Conservation (phyloP, 129 eudicot genomes). For the Flaveria sonorensis region DNA sequence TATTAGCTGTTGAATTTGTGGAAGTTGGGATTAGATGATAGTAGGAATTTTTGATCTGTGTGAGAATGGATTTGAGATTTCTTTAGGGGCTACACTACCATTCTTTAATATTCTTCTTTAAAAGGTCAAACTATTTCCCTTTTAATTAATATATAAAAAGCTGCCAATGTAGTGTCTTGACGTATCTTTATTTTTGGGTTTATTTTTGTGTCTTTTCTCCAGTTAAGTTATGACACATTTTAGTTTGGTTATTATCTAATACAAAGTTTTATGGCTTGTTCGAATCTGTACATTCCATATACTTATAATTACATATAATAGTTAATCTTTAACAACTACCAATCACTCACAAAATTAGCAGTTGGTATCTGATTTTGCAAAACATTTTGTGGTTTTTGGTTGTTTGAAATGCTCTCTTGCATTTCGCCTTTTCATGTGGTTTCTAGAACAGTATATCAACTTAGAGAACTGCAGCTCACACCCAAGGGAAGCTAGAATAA, state of each 20-base stretch:
- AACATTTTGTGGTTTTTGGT: slow-evolving; percentile 2
- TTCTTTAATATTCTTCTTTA: background rate
- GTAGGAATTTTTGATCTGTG: slow-evolving; percentile 13
- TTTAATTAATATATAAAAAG: background rate
- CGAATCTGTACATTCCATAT: background rate
- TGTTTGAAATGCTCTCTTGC: background rate
- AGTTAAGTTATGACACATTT: background rate
- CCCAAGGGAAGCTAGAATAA: background rate
- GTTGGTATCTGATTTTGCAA: background rate
- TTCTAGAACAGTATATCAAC: background rate
- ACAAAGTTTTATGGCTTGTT: background rate
- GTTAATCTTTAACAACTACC: background rate
- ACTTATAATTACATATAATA: background rate
- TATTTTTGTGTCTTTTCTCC: background rate
- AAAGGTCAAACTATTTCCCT: background rate
- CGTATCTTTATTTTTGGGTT: background rate
- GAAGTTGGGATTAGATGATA: background rate
- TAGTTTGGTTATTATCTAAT: slow-evolving; percentile 7
- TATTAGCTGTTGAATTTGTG: background rate
- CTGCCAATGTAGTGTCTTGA: slow-evolving; percentile 10
- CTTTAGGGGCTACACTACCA: slow-evolving; percentile 3
- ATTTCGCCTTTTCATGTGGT: slow-evolving; percentile 1
- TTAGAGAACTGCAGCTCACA: background rate
- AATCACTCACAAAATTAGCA: background rate
- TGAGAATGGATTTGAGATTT: slow-evolving; percentile 20